phyloP scores from a whole-genome alignment of 768 basidiomycete species.

The Xerocomellus dryophilus region DNA sequence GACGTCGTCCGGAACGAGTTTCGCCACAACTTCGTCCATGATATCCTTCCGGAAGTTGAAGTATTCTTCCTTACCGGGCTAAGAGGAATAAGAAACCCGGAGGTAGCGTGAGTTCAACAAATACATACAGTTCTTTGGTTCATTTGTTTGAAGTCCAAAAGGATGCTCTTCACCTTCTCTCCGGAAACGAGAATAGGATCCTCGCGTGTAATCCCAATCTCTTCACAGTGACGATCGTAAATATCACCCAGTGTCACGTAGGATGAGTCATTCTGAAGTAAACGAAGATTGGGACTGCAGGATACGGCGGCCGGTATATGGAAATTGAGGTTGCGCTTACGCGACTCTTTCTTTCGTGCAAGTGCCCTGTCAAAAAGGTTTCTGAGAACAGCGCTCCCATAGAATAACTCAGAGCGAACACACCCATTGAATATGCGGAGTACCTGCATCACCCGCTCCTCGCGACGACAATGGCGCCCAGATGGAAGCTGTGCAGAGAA shows the following conservation, averaged over 20 bases:
- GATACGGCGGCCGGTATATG: constrained; percentile 87
- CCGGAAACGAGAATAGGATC: constrained; percentile 83
- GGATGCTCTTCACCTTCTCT: constrained; percentile 74
- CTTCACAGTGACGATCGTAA: constrained; percentile 85
- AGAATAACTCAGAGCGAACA: constrained; percentile 17
- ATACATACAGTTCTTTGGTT: constrained; percentile 39
- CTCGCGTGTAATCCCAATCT: constrained; percentile 73
- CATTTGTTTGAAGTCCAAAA: constrained; percentile 56
- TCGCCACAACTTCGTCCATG: constrained; percentile 80
- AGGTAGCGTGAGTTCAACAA: background rate
- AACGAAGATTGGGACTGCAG: constrained; percentile 74
- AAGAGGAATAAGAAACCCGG: background rate
- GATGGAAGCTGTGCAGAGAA: constrained; percentile 92
- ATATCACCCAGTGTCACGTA: constrained; percentile 91
- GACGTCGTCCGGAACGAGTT: constrained; percentile 88
- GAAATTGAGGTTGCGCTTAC: constrained; percentile 89
- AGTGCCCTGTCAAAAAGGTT: constrained; percentile 57
- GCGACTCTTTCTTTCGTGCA: constrained; percentile 82
- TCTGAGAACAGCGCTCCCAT: background rate
- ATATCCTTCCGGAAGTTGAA: constrained; percentile 76
- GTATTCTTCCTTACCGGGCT: constrained; percentile 66
- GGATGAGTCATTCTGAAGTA: constrained; percentile 89
- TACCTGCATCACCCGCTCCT: constrained; percentile 88
- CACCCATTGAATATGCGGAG: constrained; percentile 95
- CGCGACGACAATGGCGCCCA: constrained; percentile 80